A percentile compares a stretch with the other conserved stretches of the same genome.
Evolutionary conservation across 345 rosid species (phyloP).

Genomic region (Syzygium oleosum): DNA sequence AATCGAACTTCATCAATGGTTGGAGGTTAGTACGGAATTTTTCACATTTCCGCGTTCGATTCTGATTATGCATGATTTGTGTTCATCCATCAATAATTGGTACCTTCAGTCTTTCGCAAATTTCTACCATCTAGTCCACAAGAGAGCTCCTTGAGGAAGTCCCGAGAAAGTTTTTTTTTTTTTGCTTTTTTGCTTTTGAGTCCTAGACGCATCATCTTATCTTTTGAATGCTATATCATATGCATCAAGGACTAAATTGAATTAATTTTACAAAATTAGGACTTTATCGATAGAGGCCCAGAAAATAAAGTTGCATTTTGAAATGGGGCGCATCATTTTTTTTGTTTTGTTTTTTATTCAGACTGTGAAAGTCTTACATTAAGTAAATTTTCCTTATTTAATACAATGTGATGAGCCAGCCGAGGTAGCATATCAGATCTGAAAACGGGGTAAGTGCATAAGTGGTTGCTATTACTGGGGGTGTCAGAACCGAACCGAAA

Average conservation of each 20-base stretch:
- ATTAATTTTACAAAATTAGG: not conserved
- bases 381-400: not conserved
- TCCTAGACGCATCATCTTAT: not conserved
- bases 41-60: too few species aligned
- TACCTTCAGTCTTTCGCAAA: too few species aligned
- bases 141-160: not conserved
- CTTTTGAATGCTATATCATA: not conserved
- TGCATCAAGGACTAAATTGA: not conserved
- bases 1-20: too few species aligned
- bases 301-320: not conserved
- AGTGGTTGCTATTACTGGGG: fast-evolving
- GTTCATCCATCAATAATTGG: too few species aligned
- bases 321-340: not conserved
- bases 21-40: too few species aligned
- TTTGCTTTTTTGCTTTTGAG: not conserved
- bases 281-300: not conserved
- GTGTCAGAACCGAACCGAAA: too few species aligned
- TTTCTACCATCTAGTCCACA: not conserved
- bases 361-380: not conserved
- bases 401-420: not conserved
- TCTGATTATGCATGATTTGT: too few species aligned
- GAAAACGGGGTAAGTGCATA: fast-evolving
- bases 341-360: too few species aligned
- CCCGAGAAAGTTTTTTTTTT: too few species aligned
- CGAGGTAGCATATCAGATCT: not conserved